Percentiles rank a stretch among this genome's conserved stretches.
These are phyloP conservation scores for Vitis hybrid DNA, from an alignment of 177 flowering plant species.

Conservation along the genomic window DNA sequence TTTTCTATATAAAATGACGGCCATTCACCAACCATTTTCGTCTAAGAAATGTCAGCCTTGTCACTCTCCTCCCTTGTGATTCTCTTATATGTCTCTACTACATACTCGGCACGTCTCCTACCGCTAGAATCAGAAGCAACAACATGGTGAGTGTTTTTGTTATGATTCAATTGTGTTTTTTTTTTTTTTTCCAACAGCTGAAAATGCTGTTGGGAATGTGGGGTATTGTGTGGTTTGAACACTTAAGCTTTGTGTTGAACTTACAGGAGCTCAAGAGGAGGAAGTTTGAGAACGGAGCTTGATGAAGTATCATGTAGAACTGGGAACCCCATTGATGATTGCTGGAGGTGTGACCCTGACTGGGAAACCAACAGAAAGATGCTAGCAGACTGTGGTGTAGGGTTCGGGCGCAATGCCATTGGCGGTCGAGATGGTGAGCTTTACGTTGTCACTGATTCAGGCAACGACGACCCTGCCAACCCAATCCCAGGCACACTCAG, in stretches of 20 bases:
- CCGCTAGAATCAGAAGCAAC: constrained; percentile 15
- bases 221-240: no score
- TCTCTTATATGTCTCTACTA: not conserved
- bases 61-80: constrained; percentile 6
- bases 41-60: constrained; percentile 9
- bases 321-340: constrained; percentile 50
- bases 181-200: no score
- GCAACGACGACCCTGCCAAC: constrained; percentile 27
- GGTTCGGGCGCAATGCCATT: constrained; percentile 43
- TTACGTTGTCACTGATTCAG: constrained; percentile 33
- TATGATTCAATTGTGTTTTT: no score
- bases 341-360: constrained; percentile 51
- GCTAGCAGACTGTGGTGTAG: constrained; percentile 44
- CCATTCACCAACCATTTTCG: no score
- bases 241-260: no score
- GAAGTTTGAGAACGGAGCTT: not conserved
- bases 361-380: constrained; percentile 39
- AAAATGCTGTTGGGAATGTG: no score
- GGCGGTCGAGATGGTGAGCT: constrained; percentile 44
- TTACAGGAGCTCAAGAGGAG: constrained; percentile 19
- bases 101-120: constrained; percentile 1
- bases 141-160: constrained; percentile 12
- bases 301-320: constrained; percentile 29
- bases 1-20: no score
- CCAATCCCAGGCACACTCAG: constrained; percentile 45